Percentiles rank a stretch among this genome's conserved stretches.
These are phyloP conservation scores for Ormosia semicastrata DNA, from an alignment of 306 rosid genomes.

Conservation along the genomic window DNA sequence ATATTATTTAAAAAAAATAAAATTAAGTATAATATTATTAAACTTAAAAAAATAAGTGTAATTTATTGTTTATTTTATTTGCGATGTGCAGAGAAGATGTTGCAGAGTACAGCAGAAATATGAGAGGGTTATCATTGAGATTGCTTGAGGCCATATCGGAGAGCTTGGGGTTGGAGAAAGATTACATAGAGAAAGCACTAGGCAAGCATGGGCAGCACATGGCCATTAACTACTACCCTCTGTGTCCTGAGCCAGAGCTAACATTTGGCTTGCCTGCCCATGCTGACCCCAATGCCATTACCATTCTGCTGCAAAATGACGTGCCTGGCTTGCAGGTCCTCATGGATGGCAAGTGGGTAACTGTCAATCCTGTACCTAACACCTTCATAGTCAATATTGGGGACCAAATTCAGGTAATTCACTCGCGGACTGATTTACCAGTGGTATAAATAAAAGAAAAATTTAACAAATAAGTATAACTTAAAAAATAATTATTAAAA, in stretches of 20 bases:
- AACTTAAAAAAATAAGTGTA: too few relatives aligned
- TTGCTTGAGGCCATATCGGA: conserved; percentile 67
- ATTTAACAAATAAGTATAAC: too few relatives aligned
- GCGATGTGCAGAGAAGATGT: conserved; percentile 49
- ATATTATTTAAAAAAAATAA: too few relatives aligned
- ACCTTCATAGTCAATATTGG: conserved; percentile 81
- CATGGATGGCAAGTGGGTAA: conserved; percentile 62
- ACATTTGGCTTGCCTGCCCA: conserved; percentile 86
- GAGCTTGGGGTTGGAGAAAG: conserved; percentile 70
- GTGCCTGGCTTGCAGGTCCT: conserved; percentile 84
- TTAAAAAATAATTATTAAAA: too few relatives aligned
- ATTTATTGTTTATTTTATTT: too few relatives aligned
- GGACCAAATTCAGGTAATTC: conserved; percentile 74
- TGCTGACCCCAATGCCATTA: conserved; percentile 88
- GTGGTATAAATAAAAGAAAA: too few relatives aligned
- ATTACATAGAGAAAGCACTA: conserved; percentile 44
- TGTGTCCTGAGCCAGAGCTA: conserved; percentile 82
- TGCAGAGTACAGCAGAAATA: conserved; percentile 45
- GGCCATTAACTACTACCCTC: conserved; percentile 88
- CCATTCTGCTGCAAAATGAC: conserved; percentile 70
- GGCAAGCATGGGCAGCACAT: conserved; percentile 91
- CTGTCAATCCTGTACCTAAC: conserved; percentile 71
- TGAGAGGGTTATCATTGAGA: conserved; percentile 49
- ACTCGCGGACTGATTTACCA: too few relatives aligned
- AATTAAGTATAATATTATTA: too few relatives aligned